Percentiles rank a stretch among this genome's conserved stretches.
These are phyloP conservation scores for Gynandropsis gynandra DNA, from an alignment of 345 rosid species.

Conservation along the genomic window DNA sequence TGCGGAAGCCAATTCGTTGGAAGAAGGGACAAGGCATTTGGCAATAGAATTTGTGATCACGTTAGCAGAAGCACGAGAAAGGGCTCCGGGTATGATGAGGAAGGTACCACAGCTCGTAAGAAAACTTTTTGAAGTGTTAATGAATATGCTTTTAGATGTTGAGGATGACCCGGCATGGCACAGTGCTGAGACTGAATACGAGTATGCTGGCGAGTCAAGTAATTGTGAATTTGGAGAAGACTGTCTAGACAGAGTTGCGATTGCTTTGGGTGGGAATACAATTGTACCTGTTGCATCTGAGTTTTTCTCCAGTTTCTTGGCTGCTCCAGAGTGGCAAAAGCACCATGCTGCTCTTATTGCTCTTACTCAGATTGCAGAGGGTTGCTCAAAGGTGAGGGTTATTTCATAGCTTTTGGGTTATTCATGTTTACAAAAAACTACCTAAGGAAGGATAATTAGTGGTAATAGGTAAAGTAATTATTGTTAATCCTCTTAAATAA, in stretches of 20 bases:
- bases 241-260: constrained; percentile 56
- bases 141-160: constrained; percentile 52
- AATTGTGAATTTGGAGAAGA: constrained; percentile 62
- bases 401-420: constrained; percentile 1
- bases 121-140: constrained; percentile 43
- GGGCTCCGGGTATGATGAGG: constrained; percentile 74
- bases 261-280: constrained; percentile 60
- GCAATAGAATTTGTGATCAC: constrained; percentile 58
- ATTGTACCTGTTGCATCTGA: constrained; percentile 60
- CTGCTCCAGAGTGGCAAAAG: constrained; percentile 62
- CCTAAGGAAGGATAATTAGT: background rate
- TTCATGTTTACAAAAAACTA: background rate
- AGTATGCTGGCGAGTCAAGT: constrained; percentile 59
- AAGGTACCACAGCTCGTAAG: constrained; percentile 64
- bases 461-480: background rate
- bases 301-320: constrained; percentile 38
- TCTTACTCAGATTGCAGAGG: constrained; percentile 69
- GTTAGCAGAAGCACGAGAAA: constrained; percentile 60
- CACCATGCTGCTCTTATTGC: constrained; percentile 66
- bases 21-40: constrained; percentile 60
- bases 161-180: constrained; percentile 70
- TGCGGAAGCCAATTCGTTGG: constrained; percentile 58
- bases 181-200: constrained; percentile 49
- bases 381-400: constrained; percentile 54
- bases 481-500: background rate